Evolutionary conservation across 2,329 filamentous ascomycete genomes (phyloP), one percentile per base, ranked within the genome.

Genomic region (Emergomyces pasteurianus): DNA sequence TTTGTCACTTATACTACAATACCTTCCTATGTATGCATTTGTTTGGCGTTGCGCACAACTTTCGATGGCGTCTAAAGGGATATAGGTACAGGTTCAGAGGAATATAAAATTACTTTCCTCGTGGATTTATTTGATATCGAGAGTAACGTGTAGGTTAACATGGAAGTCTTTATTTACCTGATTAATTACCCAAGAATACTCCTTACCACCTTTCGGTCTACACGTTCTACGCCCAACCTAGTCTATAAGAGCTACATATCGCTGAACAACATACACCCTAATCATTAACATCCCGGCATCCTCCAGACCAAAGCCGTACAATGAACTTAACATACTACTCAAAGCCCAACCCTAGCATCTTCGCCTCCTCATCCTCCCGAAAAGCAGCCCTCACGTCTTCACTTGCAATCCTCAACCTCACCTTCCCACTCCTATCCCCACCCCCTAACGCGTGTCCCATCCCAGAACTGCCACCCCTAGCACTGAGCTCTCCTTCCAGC

Each of bases 341-440:
- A 65, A 72, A 70, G 1, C 73, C 73, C 57, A 92, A 82, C 36
- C 90, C 89, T 69, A 96, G 78, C 46, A 88, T 86, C 73, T 86
- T 91, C 60, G 95, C 86, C 70, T 96, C 90, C 8, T 83, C 84
- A 76, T 99, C 94, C 65, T 96, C 92, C 62, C 87, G 85, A 67
- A 97, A 85, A 36, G 92, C 94, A 71, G 90, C 83, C 71, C 87
- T 87, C 34, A 99, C 85, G 75, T 99, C 92, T 69, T 97, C 92
- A 63, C 96, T 90, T 14, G 89, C 88, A 66, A 97, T 86, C 26
- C 89, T 86, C 61, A 99, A 79, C 61, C 92, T 82, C 47, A 99
- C 83, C 73, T 95, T 92, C 61, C 90, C 92, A 26, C 90, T 90
- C 50, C 94, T 81, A 71, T 97, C 92, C 0, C 91, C 87, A 65